Evolutionary conservation across 805 yeast species (phyloP).

Genomic region (Cyberlindnera amylophila): DNA sequence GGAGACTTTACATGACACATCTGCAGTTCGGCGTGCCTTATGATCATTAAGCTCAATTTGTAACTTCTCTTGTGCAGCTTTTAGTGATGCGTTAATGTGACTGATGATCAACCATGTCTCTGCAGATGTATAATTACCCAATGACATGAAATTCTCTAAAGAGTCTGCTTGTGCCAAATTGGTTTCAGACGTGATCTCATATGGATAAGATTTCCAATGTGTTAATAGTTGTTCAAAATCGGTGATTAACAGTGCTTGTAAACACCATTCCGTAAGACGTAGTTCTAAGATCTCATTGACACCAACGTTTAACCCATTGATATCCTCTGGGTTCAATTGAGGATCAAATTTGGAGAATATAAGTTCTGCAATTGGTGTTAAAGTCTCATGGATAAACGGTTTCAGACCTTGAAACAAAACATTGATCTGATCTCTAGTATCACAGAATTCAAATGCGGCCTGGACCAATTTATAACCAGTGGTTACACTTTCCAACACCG

Average conservation of each 20-base stretch:
- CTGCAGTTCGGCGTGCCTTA: conserved; percentile 10
- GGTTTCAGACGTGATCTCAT: neutral
- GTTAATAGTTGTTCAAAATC: conserved; percentile 3
- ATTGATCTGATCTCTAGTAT: conserved; percentile 15
- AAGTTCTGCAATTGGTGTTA: neutral
- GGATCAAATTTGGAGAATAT: conserved; percentile 9
- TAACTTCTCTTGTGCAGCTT: conserved; percentile 20
- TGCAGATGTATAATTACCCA: conserved; percentile 3
- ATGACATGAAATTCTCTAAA: conserved; percentile 7
- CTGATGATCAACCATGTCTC: conserved; percentile 17
- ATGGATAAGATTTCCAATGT: neutral
- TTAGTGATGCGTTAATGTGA: conserved; percentile 13
- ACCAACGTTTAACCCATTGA: too few relatives aligned
- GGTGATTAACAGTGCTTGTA: conserved; percentile 9
- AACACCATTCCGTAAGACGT: conserved; percentile 9
- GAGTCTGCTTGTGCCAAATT: conserved; percentile 22
- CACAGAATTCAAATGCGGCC: conserved; percentile 14
- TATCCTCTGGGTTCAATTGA: too few relatives aligned
- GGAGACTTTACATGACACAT: conserved; percentile 19
- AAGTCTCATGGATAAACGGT: conserved; percentile 4
- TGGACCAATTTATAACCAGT: conserved; percentile 12
- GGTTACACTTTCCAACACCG: conserved; percentile 20
- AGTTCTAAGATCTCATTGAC: conserved; percentile 17
- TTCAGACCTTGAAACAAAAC: conserved; percentile 5
- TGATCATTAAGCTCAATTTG: conserved; percentile 14